Evolutionary conservation across 768 basidiomycete species (phyloP), one percentile per base, ranked within the genome.

Genomic region (Mycena alexandri): DNA sequence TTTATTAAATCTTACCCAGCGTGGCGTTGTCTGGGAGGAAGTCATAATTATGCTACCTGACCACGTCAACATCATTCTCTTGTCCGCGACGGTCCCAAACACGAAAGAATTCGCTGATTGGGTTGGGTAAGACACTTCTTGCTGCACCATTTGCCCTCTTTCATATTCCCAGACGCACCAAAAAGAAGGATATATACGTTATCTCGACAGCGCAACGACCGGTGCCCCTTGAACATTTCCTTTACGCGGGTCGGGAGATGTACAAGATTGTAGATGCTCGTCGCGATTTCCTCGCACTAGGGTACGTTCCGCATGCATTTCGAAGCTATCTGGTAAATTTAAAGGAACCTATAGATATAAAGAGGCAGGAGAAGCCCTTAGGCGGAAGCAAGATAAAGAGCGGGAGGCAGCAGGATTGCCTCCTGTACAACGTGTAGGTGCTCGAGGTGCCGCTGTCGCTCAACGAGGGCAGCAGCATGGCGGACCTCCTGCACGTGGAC

Each of bases 1-100:
- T 42, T 48, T 22, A 58, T 22, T 72, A 67, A 52, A 70, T 53
- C 22, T 17, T 56, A 43, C 48, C 46, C 75, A 98, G 97, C 87
- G 98, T 75, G 98, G 98, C 44, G 98, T 99, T 19, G 98, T 99
- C 14, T 99, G 98, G 98, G 97, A 99, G 80, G 97, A 99, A 80
- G 97, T 99, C 29, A 99, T 99, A 71, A 99, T 99, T 77, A 98
- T 99, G 96, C 84, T 99, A 14, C 98, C 98, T 0, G 98, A 99
- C 71, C 97, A 99, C 79, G 93, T 99, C 77, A 97, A 93, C 78
- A 99, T 99, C 75, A 98, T 99, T 61, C 83, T 99, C 47, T 83
- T 99, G 17, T 98, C 96, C 3, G 98, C 98, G 11, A 99, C 98
- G 2, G 97, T 99, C 0, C 96, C 98, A 10, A 99, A 99, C 75